Conservation (phyloP, 306 rosid genomes). For the Comarum palustre region DNA sequence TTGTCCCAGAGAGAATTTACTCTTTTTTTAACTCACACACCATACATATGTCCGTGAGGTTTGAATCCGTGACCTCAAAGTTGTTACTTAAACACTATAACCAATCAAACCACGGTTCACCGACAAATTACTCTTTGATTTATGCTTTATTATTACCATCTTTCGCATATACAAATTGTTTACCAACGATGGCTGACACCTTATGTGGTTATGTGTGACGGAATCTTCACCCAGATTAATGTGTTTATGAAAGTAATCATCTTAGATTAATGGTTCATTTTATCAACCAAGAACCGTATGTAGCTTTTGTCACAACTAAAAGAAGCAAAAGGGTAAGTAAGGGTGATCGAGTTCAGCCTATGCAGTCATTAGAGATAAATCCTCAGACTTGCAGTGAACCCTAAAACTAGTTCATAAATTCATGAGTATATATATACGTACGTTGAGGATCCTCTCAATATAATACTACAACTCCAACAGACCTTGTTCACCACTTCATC, state of each 20-base stretch:
- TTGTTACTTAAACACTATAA: too few species aligned
- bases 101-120: too few species aligned
- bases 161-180: not conserved
- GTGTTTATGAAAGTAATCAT: not conserved
- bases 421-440: not conserved
- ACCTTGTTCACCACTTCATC: too few species aligned
- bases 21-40: not conserved
- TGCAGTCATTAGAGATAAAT: not conserved
- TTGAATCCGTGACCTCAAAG: too few species aligned
- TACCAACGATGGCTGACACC: not conserved
- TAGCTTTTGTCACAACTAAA: not conserved
- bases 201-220: not conserved
- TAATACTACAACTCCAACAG: not conserved
- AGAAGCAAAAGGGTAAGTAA: not conserved
- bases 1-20: not conserved
- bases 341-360: too few species aligned
- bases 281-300: not conserved
- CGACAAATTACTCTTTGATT: not conserved
- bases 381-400: not conserved
- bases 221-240: not conserved
- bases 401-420: not conserved
- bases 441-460: not conserved
- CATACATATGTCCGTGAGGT: too few species aligned
- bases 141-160: not conserved
- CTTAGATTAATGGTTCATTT: not conserved